A percentile compares a stretch with the other conserved stretches of the same genome.
Conservation (phyloP, 305 asterid species). For the Rubia tinctorum region DNA sequence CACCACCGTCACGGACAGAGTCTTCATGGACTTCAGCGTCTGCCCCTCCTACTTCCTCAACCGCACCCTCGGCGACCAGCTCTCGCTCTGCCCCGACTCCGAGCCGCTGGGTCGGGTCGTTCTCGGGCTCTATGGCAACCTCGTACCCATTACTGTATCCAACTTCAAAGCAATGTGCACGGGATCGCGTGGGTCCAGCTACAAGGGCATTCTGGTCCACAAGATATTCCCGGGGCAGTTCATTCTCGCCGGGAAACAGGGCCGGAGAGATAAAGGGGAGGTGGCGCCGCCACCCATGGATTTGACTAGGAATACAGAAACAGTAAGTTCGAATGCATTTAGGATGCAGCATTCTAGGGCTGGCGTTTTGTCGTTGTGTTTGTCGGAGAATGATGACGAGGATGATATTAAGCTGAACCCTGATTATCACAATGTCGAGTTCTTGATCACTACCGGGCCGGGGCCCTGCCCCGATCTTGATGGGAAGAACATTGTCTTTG, state of each 20-base stretch:
- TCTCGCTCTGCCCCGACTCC: constrained; percentile 60
- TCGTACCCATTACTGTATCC: constrained; percentile 72
- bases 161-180: constrained; percentile 83
- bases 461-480: constrained; percentile 92
- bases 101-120: constrained; percentile 71
- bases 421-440: constrained; percentile 81
- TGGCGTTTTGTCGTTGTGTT: constrained; percentile 68
- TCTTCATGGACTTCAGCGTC: constrained; percentile 71
- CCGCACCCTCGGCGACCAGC: constrained; percentile 81
- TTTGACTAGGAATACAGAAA: constrained; percentile 57
- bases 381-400: constrained; percentile 85
- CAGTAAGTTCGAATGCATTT: constrained; percentile 61
- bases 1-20: constrained; percentile 79
- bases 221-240: constrained; percentile 75
- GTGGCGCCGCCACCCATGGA: constrained; percentile 50
- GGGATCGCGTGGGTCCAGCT: constrained; percentile 67
- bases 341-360: constrained; percentile 62
- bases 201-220: constrained; percentile 77
- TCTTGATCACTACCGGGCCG: constrained; percentile 93
- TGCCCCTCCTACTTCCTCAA: constrained; percentile 79
- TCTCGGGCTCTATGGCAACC: constrained; percentile 80
- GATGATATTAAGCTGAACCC: constrained; percentile 66
- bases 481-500: constrained; percentile 76
- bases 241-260: constrained; percentile 77
- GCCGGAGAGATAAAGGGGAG: constrained; percentile 82